Base-by-base conservation (phyloP, 371 early-diverging fungal species). In the Apophysomyces elegans region DNA sequence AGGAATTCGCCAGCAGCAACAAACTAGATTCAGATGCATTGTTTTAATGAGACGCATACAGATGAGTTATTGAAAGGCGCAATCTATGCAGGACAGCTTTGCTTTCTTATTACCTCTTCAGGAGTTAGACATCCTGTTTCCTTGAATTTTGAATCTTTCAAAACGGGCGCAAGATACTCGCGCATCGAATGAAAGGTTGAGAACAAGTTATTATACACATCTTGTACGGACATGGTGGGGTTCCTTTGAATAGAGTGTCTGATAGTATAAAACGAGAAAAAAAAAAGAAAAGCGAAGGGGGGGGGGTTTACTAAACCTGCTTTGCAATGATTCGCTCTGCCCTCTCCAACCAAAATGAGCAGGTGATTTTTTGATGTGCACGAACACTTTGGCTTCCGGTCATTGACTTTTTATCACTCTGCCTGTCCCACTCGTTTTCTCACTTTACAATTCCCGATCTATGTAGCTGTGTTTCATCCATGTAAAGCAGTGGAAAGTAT, bases 1-100 rank as follows among this genome's bases (percentile, higher is more conserved):
- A 99, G 86, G 71, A 94, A 97, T 74, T 99, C 99, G 32, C 99
- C 99, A 7, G 98, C 97, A 35, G 92, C 91, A 61, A 96, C 91
- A 84, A 97, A 99, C 92, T 26, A 2, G 32, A 26, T 26, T 26
- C 32, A 26, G 32, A 26, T 2, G 32, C 32, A 26, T 26, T 26
- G 32, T 93, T 81, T 13, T 50, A 21, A 41, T 50, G 21, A 50
- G 32, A 32, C 18, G 18, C 13, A 57, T n/a, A 21, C 61, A 59
- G 13, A 12, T 16, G 56, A 14, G 39, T 39, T 43, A 41, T 2
- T 13, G 41, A 41, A 41, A 8, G 16, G 37, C 5, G 11, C 14
- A 8, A 11, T 35, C 32, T 47, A 18, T 12, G 21, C 12, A 38
- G n/a, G 18, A 9, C 54, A 54, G 75, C 32, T 26, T 26, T 26